A percentile compares a stretch with the other conserved stretches of the same genome.
Evolutionary conservation across 73 alveolate genomes (phyloP).

Genomic region (Paramecium tetraurelia): DNA sequence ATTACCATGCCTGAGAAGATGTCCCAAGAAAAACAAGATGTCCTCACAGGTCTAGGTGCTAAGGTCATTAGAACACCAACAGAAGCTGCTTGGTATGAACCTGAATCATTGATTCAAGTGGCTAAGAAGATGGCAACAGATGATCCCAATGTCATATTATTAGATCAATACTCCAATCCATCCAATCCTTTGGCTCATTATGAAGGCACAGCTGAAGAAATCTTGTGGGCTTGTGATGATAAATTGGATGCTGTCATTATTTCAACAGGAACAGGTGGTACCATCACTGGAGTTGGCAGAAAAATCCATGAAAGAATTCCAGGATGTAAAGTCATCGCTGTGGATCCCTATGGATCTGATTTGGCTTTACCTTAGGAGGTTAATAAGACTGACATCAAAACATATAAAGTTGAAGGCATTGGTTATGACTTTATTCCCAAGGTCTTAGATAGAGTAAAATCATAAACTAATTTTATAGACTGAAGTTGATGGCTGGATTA

Average conservation of each 20-base stretch:
- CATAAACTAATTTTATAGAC: not conserved
- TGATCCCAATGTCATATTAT: constrained; percentile 80
- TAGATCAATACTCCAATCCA: constrained; percentile 96
- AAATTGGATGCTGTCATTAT: constrained; percentile 81
- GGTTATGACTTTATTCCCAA: constrained; percentile 90
- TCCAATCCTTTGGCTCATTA: constrained; percentile 99
- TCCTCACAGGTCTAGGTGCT: constrained; percentile 97
- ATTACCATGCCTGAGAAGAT: constrained; percentile 95
- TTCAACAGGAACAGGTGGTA: constrained; percentile 98
- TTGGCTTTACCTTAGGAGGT: constrained; percentile 77
- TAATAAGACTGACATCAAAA: constrained; percentile 58
- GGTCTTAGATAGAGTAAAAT: constrained; percentile 69
- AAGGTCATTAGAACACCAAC: constrained; percentile 95
- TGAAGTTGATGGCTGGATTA: constrained; percentile 75
- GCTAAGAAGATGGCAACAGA: constrained; percentile 64
- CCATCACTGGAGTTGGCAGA: constrained; percentile 94
- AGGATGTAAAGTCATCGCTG: constrained; percentile 84
- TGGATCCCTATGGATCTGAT: constrained; percentile 95
- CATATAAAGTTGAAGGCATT: constrained; percentile 85
- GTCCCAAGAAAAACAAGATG: constrained; percentile 97
- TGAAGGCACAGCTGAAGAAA: constrained; percentile 99
- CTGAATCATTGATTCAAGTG: constrained; percentile 72
- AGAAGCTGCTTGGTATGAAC: constrained; percentile 73
- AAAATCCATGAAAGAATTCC: constrained; percentile 88
- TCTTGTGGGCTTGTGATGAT: constrained; percentile 93